Conservation (phyloP, 139 green algal genomes). For the Chlorella sp. region DNA sequence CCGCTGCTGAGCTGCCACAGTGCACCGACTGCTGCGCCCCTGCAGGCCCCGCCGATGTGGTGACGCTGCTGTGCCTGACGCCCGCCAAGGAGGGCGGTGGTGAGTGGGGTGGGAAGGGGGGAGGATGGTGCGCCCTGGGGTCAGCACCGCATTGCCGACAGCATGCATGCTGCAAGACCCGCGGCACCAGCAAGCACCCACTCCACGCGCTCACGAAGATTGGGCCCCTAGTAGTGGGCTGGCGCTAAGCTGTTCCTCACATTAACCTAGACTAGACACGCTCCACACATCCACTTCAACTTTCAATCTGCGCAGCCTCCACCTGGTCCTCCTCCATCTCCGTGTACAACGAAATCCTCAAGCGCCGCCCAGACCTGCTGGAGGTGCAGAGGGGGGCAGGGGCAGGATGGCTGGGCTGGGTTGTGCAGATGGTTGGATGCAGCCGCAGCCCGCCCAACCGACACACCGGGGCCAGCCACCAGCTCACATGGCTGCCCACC, state of each 20-base stretch:
- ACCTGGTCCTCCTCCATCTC: constrained; percentile 27
- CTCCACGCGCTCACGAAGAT: too few species aligned
- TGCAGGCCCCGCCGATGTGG: constrained; percentile 62
- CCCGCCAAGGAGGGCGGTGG: constrained; percentile 54
- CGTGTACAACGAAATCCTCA: constrained; percentile 66
- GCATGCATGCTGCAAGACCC: too few species aligned
- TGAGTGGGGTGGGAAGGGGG: not conserved
- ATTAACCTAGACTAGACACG: too few species aligned
- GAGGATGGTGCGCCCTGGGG: not conserved
- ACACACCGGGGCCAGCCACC: too few species aligned
- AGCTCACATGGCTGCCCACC: too few species aligned
- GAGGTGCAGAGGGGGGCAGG: not conserved
- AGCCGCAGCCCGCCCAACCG: too few species aligned
- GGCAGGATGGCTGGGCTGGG: not conserved
- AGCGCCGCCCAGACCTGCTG: constrained; percentile 46
- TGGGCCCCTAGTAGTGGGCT: too few species aligned
- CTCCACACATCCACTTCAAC: not conserved
- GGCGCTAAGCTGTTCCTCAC: too few species aligned
- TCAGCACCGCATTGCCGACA: not conserved
- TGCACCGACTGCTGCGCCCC: not conserved
- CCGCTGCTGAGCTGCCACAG: too few species aligned
- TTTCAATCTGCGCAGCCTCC: not conserved
- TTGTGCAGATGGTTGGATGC: not conserved
- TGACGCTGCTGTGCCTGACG: constrained; percentile 61
- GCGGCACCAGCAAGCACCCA: too few species aligned